These are phyloP conservation scores for Phytophthora tubulina DNA, from an alignment of 352 stramenopile species.

Conservation along the genomic window DNA sequence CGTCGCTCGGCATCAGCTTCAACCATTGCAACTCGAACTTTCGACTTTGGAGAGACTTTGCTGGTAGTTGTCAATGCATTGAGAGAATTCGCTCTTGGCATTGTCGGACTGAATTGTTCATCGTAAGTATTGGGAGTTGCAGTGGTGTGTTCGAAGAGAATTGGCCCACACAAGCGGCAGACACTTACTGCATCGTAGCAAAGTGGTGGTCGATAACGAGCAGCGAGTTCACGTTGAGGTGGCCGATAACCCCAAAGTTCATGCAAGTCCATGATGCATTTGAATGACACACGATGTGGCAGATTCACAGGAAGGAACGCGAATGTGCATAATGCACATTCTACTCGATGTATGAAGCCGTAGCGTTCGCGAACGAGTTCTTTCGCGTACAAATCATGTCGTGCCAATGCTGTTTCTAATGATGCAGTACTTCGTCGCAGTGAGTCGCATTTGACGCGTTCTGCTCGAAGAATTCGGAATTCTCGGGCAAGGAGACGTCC, in stretches of 20 bases:
- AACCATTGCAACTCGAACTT: conserved; percentile 24
- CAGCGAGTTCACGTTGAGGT: conserved; percentile 48
- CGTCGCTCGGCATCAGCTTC: conserved; percentile 21
- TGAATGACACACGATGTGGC: conserved; percentile 78
- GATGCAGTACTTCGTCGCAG: conserved; percentile 28
- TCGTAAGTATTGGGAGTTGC: conserved; percentile 29
- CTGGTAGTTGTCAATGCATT: conserved; percentile 13
- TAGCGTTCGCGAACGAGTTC: conserved; percentile 68
- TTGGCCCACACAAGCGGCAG: conserved; percentile 79
- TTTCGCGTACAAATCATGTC: conserved; percentile 56
- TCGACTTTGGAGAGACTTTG: conserved; percentile 23
- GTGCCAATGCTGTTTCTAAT: conserved; percentile 35
- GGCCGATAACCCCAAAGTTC: conserved; percentile 63
- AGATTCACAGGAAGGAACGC: conserved; percentile 66
- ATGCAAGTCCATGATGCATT: conserved; percentile 83
- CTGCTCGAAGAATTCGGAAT: conserved; percentile 56
- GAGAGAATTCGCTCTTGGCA: conserved; percentile 27
- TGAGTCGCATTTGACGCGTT: conserved; percentile 44
- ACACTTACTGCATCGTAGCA: conserved; percentile 81
- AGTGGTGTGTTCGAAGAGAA: conserved; percentile 66
- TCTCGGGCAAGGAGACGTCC: conserved; percentile 61
- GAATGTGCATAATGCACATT: conserved; percentile 74
- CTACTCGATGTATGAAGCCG: conserved; percentile 65
- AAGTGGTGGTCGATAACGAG: conserved; percentile 68
- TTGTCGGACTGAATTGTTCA: conserved; percentile 21